Evolutionary conservation across 1,139 yeast genomes (phyloP), one percentile per base, ranked within the genome.

Genomic region (Scheffersomyces parashehatae): DNA sequence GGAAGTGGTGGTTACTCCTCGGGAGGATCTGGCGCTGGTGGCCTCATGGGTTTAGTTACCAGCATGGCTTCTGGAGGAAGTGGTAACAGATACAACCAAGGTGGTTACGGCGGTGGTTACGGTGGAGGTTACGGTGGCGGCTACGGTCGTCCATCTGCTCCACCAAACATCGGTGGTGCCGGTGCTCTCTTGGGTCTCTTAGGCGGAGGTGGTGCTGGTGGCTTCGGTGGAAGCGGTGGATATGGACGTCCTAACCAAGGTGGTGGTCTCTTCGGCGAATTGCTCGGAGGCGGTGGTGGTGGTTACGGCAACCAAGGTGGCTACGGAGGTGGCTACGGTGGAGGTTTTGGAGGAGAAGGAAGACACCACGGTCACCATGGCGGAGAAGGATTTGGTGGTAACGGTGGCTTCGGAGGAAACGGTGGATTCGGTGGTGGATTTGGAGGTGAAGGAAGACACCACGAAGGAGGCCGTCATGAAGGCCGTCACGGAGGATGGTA

Each of bases 21-120:
- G 35, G 47, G 46, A 39, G 29, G 54, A 9, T 14, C 35, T 8
- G 20, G 35, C 6, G 10, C 35, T 31, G 12, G 24, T 8, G 35
- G 20, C 20, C 35, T 31, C 15, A 31, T 31, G 15, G n/a, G 35
- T 12, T 31, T 31, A 14, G 35, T 31, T 20, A 14, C 24, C 13
- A n/a, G 24, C 11, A 14, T 31, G 20, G 35, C 35, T 31, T 31
- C 35, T 14, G 20, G 35, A 3, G 35, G 35, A 14, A 20, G 35
- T 26, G 49, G 38, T 49, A 50, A 45, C 49, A 52, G 45, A 40
- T 60, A 36, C 43, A 45, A 48, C 10, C 46, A 62, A 33, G 42
- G 48, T 26, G 48, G 48, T 8, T 44, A 42, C 13, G 36, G 39
- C 7, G 41, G 41, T 13, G 48, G 49, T 5, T 42, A 44, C n/a